phyloP scores from a whole-genome alignment of 306 rosid genomes.

The Cajanus cajan region DNA sequence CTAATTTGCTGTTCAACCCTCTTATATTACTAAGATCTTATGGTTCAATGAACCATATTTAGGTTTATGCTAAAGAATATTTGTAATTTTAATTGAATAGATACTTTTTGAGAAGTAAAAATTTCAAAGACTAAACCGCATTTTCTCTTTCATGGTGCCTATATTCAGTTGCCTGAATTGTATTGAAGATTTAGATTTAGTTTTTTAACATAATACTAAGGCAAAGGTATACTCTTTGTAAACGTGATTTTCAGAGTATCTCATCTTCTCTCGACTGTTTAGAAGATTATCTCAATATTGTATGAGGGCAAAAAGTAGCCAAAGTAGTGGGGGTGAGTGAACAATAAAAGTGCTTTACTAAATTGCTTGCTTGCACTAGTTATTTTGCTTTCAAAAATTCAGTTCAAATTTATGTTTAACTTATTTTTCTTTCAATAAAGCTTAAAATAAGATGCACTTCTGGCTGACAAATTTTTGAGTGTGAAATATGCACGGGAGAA shows the following conservation, averaged over 20 bases:
- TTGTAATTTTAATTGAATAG: conserved; percentile 50
- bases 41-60: conserved; percentile 36
- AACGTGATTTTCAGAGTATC: conserved; percentile 20
- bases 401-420: neutral
- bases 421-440: neutral
- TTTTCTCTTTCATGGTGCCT: conserved; percentile 13
- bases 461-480: neutral
- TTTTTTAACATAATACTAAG: conserved; percentile 2
- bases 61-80: conserved; percentile 35
- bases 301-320: neutral
- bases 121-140: neutral
- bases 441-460: neutral
- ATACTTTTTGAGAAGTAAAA: conserved; percentile 19
- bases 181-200: conserved; percentile 21
- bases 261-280: neutral
- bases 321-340: neutral
- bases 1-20: neutral
- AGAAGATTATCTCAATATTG: conserved; percentile 15
- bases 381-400: neutral
- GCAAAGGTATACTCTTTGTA: conserved; percentile 8
- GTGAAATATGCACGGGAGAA: too few relatives aligned
- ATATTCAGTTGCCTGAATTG: neutral
- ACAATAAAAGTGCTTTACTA: neutral
- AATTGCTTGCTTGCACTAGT: neutral
- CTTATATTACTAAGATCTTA: conserved; percentile 22